Percentiles rank a stretch among this genome's conserved stretches.
Evolutionary conservation across 768 basidiomycete species (phyloP).

Genomic region (Austroboletus eburneus): DNA sequence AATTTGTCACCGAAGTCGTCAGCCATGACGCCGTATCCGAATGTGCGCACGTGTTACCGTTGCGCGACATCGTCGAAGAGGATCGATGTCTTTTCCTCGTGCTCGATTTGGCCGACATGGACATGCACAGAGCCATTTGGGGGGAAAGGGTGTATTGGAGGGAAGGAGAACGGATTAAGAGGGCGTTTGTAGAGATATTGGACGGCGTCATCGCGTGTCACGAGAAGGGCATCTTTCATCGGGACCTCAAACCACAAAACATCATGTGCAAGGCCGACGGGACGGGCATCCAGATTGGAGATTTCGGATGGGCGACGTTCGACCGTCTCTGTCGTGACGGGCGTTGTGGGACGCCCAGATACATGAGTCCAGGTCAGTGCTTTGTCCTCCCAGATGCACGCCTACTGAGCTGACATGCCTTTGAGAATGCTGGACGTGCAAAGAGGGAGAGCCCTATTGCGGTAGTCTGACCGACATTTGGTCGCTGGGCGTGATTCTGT

Average conservation of each 20-base stretch:
- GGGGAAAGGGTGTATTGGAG: slow-evolving; percentile 45
- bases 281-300: slow-evolving; percentile 54
- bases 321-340: slow-evolving; percentile 41
- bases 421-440: slow-evolving; percentile 55
- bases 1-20: too few species aligned
- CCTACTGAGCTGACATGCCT: not conserved
- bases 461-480: slow-evolving; percentile 48
- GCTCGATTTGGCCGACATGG: slow-evolving; percentile 54
- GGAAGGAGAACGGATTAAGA: slow-evolving; percentile 58
- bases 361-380: slow-evolving; percentile 67
- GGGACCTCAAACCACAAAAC: slow-evolving; percentile 87
- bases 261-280: slow-evolving; percentile 55
- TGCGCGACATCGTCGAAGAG: slow-evolving; percentile 60
- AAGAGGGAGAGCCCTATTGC: slow-evolving; percentile 24
- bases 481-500: slow-evolving; percentile 76
- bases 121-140: slow-evolving; percentile 61
- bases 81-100: slow-evolving; percentile 62
- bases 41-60: too few species aligned
- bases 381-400: not conserved
- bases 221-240: slow-evolving; percentile 65
- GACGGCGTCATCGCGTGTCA: slow-evolving; percentile 78
- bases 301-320: slow-evolving; percentile 69
- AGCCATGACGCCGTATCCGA: too few species aligned
- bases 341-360: slow-evolving; percentile 52
- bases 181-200: slow-evolving; percentile 68